Base-by-base conservation (phyloP, 2,329 filamentous ascomycete genomes). In the Aureobasidium lini region DNA sequence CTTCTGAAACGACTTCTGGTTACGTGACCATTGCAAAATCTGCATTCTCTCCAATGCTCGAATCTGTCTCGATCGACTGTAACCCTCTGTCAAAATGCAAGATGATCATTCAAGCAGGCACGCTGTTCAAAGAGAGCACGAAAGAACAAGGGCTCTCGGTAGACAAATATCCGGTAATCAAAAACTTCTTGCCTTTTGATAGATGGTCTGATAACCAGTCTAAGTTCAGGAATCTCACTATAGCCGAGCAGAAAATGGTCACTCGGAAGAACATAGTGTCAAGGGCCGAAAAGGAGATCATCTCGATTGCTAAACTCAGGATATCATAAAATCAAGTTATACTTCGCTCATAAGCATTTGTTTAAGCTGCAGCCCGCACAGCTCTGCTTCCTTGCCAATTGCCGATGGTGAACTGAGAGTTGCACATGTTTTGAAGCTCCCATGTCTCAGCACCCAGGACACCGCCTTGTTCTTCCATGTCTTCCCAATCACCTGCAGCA, bases 401-500 rank as follows among this genome's bases (percentile, higher is more conserved):
- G 4, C 81, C 81, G 62, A 84, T 69, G 0, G 79, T 84, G 63
- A 81, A 84, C 69, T 85, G 82, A 34, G 77, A 80, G 66, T 85
- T 84, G 58, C 80, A 69, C 82, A 85, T 85, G 65, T 85, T 85
- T 5, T 79, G 83, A 70, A 86, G 70, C 69, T 86, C 84, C 84
- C 84, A 86, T n/a, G 77, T 80, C 74, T 86, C 83, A 0, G 82
- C 47, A 44, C 18, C 43, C 16, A 46, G 15, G 9, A 37, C 31
- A 31, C 31, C 53, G 6, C 32, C 31, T 8, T 32, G 32, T 32
- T 57, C 31, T 28, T 57, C 53, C 31, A 44, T 4, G 13, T 44
- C 52, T 28, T 44, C 52, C 52, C 70, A 71, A 34, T 77, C 77
- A 1, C 83, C 78, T 32, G 74, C 75, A 3, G 79, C 73, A 1